Evolutionary conservation across 805 yeast genomes (phyloP).

Genomic region (Wickerhamiella azyma): DNA sequence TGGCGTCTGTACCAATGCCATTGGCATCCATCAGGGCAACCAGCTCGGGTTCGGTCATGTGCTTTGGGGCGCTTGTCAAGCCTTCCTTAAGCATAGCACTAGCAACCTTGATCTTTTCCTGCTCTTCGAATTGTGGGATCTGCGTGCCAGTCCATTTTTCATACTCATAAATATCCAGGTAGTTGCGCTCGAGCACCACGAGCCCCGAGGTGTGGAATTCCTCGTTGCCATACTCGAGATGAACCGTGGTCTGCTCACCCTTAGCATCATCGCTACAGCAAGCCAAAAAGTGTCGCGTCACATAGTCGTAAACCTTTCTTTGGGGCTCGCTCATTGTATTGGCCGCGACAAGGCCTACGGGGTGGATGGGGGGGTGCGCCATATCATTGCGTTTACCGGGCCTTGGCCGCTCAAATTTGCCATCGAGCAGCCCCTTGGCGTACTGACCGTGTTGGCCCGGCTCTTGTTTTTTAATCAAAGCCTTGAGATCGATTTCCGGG

Average conservation of each 20-base stretch:
- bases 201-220: slow-evolving; percentile 60
- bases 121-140: slow-evolving; percentile 48
- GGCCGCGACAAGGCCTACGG: slow-evolving; percentile 32
- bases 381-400: slow-evolving; percentile 76
- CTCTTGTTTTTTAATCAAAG: slow-evolving; percentile 47
- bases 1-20: slow-evolving; percentile 98
- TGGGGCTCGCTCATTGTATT: slow-evolving; percentile 24
- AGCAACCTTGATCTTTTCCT: slow-evolving; percentile 43
- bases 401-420: slow-evolving; percentile 52
- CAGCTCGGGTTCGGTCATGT: slow-evolving; percentile 82
- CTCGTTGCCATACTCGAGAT: slow-evolving; percentile 68
- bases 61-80: slow-evolving; percentile 64
- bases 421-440: slow-evolving; percentile 36
- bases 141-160: slow-evolving; percentile 54
- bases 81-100: slow-evolving; percentile 57
- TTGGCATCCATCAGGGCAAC: slow-evolving; percentile 91
- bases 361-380: slow-evolving; percentile 98
- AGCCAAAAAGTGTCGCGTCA: slow-evolving; percentile 76
- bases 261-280: slow-evolving; percentile 85
- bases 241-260: slow-evolving; percentile 53
- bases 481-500: slow-evolving; percentile 51
- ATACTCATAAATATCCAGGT: slow-evolving; percentile 67
- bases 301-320: slow-evolving; percentile 64
- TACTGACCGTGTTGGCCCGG: slow-evolving; percentile 41
- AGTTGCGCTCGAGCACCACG: slow-evolving; percentile 59